Evolutionary conservation across 352 stramenopile genomes (phyloP), one percentile per base, ranked within the genome.

Genomic region (Elongisporangium prolatum): DNA sequence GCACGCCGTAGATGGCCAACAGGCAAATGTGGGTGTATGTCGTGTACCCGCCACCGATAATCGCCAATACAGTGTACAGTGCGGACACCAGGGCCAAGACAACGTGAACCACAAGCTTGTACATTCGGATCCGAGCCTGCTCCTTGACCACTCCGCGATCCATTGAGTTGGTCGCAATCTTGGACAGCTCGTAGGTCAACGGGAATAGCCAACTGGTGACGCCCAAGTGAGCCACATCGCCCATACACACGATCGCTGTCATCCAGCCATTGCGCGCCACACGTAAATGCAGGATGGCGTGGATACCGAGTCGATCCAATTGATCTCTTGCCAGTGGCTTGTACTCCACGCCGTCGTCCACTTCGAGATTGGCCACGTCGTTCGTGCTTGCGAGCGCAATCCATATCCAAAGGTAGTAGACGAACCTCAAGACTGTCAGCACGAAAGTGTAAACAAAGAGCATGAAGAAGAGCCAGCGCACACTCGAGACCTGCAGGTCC

Each of bases 161-260:
- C 81, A 91, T 91, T 2, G 77, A 75, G 25, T 74, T 84, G 17
- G 61, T 57, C 11, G 72, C 81, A 48, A 91, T 77, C 47, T 74
- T 70, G 10, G 63, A 75, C n/a, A 91, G 59, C 28, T 91, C 81
- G 60, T 86, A 81, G 17, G 65, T 71, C 0, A 91, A 57, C 20
- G 77, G 75, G 18, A 84, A 68, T 13, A 80, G 60, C 68, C 73
- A 86, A 3, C 87, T 61, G 0, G 77, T 67, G 18, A 80, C 61
- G 4, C 68, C 76, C 10, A 83, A 75, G 25, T 87, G 72, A 65
- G 72, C 67, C 10, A 78, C 59, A 52, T 88, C 75, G 21, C 77
- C 84, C 13, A 76, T 56, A 24, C 67, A 72, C 20, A 86, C 50
- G 49, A 83, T 66, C 0, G 18, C 48, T 3, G 72, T 79, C 24